A percentile compares a stretch with the other conserved stretches of the same genome.
Conservation (phyloP, 192 early-diverging fungal genomes). For the Linnemannia elongata region DNA sequence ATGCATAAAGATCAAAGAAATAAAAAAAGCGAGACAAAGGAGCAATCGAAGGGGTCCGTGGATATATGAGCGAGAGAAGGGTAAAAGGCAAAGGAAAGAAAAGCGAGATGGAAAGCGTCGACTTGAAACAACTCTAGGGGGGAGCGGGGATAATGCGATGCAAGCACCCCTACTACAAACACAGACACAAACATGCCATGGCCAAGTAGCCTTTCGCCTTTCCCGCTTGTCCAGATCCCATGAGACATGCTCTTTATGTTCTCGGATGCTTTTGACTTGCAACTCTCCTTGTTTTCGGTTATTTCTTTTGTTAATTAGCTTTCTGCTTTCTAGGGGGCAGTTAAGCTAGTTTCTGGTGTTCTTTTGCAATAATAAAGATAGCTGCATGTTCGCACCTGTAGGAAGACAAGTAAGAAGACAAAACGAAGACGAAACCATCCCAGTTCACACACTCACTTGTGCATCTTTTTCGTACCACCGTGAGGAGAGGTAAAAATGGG, state of each 20-base stretch:
- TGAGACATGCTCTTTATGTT: background rate
- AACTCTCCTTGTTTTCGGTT: background rate
- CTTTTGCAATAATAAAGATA: background rate
- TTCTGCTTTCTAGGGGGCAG: background rate
- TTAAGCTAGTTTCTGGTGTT: background rate
- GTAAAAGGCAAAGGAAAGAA: background rate
- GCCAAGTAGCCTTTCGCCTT: background rate
- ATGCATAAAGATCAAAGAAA: background rate
- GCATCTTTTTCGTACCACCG: background rate
- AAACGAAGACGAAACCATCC: background rate
- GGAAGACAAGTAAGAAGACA: background rate
- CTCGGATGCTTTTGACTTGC: background rate
- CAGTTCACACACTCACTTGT: background rate
- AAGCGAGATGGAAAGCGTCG: background rate
- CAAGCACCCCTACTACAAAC: background rate
- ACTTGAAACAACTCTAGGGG: conserved; percentile 12
- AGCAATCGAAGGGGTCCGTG: conserved; percentile 7
- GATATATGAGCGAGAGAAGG: background rate
- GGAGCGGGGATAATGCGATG: background rate
- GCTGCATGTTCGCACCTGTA: background rate
- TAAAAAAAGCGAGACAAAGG: background rate
- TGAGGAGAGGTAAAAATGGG: background rate
- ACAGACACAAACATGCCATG: background rate
- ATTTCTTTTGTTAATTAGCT: background rate
- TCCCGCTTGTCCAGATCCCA: background rate